Conservation (phyloP, 139 green algal species). For the Tetradesmus obliquus region DNA sequence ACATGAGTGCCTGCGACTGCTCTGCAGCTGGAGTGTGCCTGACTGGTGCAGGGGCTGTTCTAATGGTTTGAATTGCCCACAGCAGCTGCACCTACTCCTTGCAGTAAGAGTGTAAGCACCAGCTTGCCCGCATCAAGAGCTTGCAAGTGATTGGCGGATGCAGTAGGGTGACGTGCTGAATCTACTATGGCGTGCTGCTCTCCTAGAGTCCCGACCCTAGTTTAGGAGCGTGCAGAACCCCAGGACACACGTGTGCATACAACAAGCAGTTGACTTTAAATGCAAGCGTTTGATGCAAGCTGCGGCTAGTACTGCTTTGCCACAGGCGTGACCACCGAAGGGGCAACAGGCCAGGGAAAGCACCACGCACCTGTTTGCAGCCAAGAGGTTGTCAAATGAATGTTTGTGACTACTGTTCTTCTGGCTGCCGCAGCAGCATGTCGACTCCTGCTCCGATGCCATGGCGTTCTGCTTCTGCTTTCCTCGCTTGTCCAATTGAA, state of each 20-base stretch:
- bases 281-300: not conserved
- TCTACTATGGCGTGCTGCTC: not conserved
- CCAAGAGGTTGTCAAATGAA: not conserved
- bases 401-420: not conserved
- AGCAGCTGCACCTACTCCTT: not conserved
- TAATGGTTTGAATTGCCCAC: too few relatives aligned
- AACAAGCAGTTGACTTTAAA: not conserved
- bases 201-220: not conserved
- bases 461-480: not conserved
- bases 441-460: not conserved
- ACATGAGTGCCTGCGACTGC: not conserved
- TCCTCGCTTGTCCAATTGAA: not conserved
- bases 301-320: not conserved
- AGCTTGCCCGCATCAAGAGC: too few relatives aligned
- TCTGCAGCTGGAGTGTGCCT: not conserved
- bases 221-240: not conserved
- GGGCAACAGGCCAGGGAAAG: not conserved
- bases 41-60: not conserved
- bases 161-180: not conserved
- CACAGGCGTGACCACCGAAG: not conserved
- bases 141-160: too few relatives aligned
- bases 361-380: constrained; percentile 27
- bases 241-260: not conserved
- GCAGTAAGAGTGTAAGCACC: too few relatives aligned
- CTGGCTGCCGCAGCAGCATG: not conserved